phyloP scores from a whole-genome alignment of 495 filamentous ascomycete genomes.

The Penicillium subrubescens region DNA sequence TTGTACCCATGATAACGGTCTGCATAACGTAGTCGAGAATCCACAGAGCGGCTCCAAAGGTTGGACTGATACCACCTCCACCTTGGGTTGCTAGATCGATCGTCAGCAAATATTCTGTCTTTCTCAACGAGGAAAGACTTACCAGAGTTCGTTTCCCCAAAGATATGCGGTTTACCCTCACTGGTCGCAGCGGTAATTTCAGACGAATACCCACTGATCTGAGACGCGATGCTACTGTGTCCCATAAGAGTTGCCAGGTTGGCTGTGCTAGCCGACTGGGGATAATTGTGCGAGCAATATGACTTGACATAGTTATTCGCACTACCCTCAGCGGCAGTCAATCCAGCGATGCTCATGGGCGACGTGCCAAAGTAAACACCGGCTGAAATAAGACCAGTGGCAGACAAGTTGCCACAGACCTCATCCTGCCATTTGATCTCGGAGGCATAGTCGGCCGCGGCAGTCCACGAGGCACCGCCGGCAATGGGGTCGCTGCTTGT shows the following conservation, averaged over 20 bases:
- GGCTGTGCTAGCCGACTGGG: constrained; percentile 48
- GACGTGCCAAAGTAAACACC: constrained; percentile 60
- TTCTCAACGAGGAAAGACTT: background rate
- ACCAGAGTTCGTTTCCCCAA: constrained; percentile 64
- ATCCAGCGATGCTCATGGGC: constrained; percentile 51
- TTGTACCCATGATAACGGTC: constrained; percentile 48
- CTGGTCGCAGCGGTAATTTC: constrained; percentile 51
- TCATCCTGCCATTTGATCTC: constrained; percentile 56
- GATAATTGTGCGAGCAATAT: constrained; percentile 64
- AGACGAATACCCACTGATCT: constrained; percentile 49
- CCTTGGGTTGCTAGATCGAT: constrained; percentile 31
- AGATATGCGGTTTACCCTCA: constrained; percentile 53
- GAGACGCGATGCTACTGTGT: constrained; percentile 49
- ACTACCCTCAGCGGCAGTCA: constrained; percentile 52
- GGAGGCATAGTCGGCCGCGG: constrained; percentile 52
- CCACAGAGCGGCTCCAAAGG: constrained; percentile 61
- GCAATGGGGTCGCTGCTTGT: constrained; percentile 50
- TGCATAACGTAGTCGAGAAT: constrained; percentile 61
- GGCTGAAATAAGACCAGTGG: constrained; percentile 52
- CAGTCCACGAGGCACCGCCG: constrained; percentile 52
- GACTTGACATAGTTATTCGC: constrained; percentile 51
- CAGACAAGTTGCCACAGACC: constrained; percentile 51
- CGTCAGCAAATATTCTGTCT: background rate
- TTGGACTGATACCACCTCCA: constrained; percentile 52
- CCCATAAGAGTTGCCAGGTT: constrained; percentile 49